A percentile compares a stretch with the other conserved stretches of the same genome.
These are phyloP conservation scores for Candida takata DNA, from an alignment of 805 yeast species.

Conservation along the genomic window DNA sequence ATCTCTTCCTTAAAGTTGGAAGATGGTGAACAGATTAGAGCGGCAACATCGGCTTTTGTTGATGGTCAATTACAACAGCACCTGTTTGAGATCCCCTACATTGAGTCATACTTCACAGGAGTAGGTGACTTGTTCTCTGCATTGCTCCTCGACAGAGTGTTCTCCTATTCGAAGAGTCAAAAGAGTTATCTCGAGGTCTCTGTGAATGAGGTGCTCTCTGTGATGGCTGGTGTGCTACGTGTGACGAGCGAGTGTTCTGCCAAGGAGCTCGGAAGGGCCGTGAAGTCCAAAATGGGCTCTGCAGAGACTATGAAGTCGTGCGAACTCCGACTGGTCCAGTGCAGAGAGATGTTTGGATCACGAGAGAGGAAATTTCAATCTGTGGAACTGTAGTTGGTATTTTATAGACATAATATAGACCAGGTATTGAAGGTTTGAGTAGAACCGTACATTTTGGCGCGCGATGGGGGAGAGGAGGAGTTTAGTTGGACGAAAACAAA, in stretches of 20 bases:
- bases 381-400: too few species aligned
- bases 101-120: slow-evolving; percentile 85
- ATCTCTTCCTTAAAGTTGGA: slow-evolving; percentile 47
- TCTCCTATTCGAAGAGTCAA: slow-evolving; percentile 13
- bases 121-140: slow-evolving; percentile 92
- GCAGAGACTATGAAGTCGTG: slow-evolving; percentile 64
- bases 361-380: too few species aligned
- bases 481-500: too few species aligned
- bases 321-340: slow-evolving; percentile 64
- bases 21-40: slow-evolving; percentile 11
- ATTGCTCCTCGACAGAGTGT: slow-evolving; percentile 57
- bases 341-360: slow-evolving; percentile 32
- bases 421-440: too few species aligned
- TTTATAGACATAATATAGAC: too few species aligned
- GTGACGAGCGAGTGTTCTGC: slow-evolving; percentile 38
- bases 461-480: too few species aligned
- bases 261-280: slow-evolving; percentile 29
- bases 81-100: slow-evolving; percentile 46
- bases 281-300: slow-evolving; percentile 43
- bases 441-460: too few species aligned
- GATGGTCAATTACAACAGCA: slow-evolving; percentile 7
- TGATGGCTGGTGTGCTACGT: slow-evolving; percentile 45
- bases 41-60: slow-evolving; percentile 14
- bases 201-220: slow-evolving; percentile 48
- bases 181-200: slow-evolving; percentile 24